These are phyloP conservation scores for Phyllosticta ampelicida DNA, from an alignment of 2,329 filamentous ascomycete genomes.

Conservation along the genomic window DNA sequence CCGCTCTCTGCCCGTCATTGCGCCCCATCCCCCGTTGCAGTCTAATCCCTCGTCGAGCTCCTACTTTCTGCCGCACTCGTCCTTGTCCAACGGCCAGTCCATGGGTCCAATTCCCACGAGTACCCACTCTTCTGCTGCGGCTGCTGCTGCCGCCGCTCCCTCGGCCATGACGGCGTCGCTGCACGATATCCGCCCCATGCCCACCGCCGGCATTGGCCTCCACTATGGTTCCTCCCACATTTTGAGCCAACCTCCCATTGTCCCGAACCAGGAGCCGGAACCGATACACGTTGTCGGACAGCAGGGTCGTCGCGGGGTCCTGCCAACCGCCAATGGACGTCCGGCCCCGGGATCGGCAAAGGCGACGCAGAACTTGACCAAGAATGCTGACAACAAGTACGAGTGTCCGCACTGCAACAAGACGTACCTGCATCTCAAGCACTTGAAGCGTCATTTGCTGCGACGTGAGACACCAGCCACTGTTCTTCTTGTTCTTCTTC, in stretches of 20 bases:
- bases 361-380: constrained; percentile 75
- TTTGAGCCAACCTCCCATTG: constrained; percentile 19
- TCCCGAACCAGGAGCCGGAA: constrained; percentile 38
- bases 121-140: constrained; percentile 24
- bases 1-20: constrained; percentile 24
- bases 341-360: constrained; percentile 72
- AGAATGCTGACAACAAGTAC: constrained; percentile 96
- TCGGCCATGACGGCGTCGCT: constrained; percentile 20
- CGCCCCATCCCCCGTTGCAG: constrained; percentile 25
- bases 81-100: constrained; percentile 24
- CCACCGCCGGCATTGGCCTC: constrained; percentile 29
- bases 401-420: constrained; percentile 97
- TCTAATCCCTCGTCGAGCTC: constrained; percentile 28
- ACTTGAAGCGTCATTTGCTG: constrained; percentile 89
- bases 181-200: constrained; percentile 32
- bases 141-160: constrained; percentile 20
- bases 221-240: constrained; percentile 25
- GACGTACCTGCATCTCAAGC: constrained; percentile 94
- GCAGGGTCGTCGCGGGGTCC: constrained; percentile 80
- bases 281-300: constrained; percentile 91
- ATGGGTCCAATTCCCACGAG: constrained; percentile 23
- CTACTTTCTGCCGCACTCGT: constrained; percentile 22
- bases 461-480: constrained; percentile 58
- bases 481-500: too few species aligned
- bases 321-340: constrained; percentile 81